A percentile compares a stretch with the other conserved stretches of the same genome.
These are phyloP conservation scores for Lasiosphaeria miniovina DNA, from an alignment of 495 filamentous ascomycete species.

Conservation along the genomic window DNA sequence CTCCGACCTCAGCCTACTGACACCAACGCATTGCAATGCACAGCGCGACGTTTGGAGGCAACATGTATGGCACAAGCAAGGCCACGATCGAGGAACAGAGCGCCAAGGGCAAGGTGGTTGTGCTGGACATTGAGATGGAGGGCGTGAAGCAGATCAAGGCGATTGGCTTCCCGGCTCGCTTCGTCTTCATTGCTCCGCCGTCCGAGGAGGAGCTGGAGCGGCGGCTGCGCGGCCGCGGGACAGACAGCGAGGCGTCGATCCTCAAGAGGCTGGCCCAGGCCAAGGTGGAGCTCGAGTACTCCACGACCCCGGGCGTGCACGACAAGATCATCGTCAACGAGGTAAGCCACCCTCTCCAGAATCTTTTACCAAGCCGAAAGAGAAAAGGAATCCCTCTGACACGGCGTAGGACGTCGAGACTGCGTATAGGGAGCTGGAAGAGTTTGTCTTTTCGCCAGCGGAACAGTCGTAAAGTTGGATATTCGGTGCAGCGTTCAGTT, in stretches of 20 bases:
- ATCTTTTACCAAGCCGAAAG: background rate
- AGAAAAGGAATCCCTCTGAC: background rate
- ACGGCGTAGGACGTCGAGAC: conserved; percentile 60
- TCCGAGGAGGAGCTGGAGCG: conserved; percentile 69
- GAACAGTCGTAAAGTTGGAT: no score
- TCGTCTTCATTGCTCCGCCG: conserved; percentile 81
- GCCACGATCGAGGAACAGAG: conserved; percentile 71
- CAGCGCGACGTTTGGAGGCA: conserved; percentile 79
- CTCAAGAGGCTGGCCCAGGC: conserved; percentile 75
- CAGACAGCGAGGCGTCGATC: conserved; percentile 77
- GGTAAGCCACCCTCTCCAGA: conserved; percentile 18
- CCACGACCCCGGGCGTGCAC: conserved; percentile 68
- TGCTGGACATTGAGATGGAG: conserved; percentile 96
- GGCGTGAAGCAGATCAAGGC: conserved; percentile 93
- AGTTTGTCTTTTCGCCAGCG: conserved; percentile 51
- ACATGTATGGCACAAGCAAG: conserved; percentile 82
- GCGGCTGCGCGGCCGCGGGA: conserved; percentile 76
- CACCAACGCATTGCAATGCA: background rate
- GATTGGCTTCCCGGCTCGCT: conserved; percentile 71
- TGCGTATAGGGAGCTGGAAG: conserved; percentile 75
- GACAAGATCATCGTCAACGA: conserved; percentile 89
- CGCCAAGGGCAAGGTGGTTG: conserved; percentile 61
- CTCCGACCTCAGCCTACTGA: background rate
- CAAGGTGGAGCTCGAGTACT: conserved; percentile 75
- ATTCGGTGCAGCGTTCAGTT: no score